These are phyloP conservation scores for Paecilomyces variotii DNA, from an alignment of 2,329 filamentous ascomycete species.

Conservation along the genomic window DNA sequence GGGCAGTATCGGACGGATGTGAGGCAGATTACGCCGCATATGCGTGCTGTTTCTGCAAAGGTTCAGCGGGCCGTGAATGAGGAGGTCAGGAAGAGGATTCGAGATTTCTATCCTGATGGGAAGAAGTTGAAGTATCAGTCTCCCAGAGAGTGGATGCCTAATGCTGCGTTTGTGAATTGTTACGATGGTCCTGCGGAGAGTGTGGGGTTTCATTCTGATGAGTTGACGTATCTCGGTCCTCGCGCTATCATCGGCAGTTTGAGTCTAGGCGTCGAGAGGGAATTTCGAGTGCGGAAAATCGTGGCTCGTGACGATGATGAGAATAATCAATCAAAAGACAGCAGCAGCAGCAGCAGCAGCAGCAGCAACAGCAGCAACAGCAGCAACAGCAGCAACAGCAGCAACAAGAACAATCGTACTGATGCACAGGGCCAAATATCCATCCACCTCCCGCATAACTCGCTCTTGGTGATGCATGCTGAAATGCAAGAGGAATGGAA, in stretches of 20 bases:
- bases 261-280: constrained; percentile 82
- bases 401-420: constrained; percentile 22
- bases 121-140: constrained; percentile 73
- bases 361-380: constrained; percentile 11
- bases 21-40: constrained; percentile 64
- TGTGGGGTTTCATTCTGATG: constrained; percentile 88
- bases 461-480: constrained; percentile 88
- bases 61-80: constrained; percentile 70
- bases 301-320: constrained; percentile 48
- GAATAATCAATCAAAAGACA: no score
- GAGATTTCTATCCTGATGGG: constrained; percentile 56
- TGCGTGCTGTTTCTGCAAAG: constrained; percentile 58
- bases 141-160: constrained; percentile 66
- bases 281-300: constrained; percentile 79
- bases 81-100: constrained; percentile 66
- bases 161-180: constrained; percentile 91
- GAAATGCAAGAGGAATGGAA: constrained; percentile 99
- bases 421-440: constrained; percentile 78
- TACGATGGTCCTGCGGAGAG: constrained; percentile 74
- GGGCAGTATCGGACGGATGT: constrained; percentile 69
- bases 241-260: constrained; percentile 81
- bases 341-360: constrained; percentile 10
- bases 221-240: constrained; percentile 87
- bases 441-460: constrained; percentile 91
- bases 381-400: constrained; percentile 10